Conservation (phyloP, 805 yeast genomes). For the Cyberlindnera maritima region DNA sequence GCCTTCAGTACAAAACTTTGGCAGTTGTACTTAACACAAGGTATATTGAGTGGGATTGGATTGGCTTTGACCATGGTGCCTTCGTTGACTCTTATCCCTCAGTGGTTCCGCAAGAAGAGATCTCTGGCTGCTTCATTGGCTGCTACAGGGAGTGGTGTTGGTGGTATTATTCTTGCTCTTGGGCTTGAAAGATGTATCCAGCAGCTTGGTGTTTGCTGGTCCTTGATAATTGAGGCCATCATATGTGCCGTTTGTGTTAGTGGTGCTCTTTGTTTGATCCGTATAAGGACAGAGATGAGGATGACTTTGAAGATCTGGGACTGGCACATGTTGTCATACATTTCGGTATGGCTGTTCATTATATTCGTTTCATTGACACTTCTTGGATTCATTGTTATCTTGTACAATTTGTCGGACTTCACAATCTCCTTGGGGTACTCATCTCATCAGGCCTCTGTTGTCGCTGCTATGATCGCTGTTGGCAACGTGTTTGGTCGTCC, state of each 20-base stretch:
- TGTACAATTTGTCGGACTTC: constrained; percentile 58
- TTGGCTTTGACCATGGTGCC: constrained; percentile 58
- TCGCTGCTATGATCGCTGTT: constrained; percentile 57
- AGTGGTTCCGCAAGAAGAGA: constrained; percentile 65
- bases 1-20: constrained; percentile 56
- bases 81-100: constrained; percentile 57
- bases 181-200: constrained; percentile 35
- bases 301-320: constrained; percentile 42
- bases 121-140: constrained; percentile 43
- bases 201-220: constrained; percentile 30
- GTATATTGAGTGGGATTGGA: constrained; percentile 53
- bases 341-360: constrained; percentile 42
- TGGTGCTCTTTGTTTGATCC: constrained; percentile 34
- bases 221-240: constrained; percentile 36
- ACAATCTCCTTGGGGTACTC: constrained; percentile 59
- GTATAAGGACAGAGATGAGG: constrained; percentile 37
- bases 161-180: constrained; percentile 41
- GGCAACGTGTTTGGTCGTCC: constrained; percentile 61
- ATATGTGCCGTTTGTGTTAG: constrained; percentile 33
- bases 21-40: constrained; percentile 69
- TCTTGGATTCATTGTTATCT: constrained; percentile 58
- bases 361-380: constrained; percentile 45
- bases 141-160: constrained; percentile 41
- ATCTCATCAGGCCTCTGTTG: constrained; percentile 52
- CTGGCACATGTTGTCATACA: constrained; percentile 32